A percentile compares a stretch with the other conserved stretches of the same genome.
Evolutionary conservation across 768 basidiomycete genomes (phyloP).

Genomic region (Termitomyces sp.): DNA sequence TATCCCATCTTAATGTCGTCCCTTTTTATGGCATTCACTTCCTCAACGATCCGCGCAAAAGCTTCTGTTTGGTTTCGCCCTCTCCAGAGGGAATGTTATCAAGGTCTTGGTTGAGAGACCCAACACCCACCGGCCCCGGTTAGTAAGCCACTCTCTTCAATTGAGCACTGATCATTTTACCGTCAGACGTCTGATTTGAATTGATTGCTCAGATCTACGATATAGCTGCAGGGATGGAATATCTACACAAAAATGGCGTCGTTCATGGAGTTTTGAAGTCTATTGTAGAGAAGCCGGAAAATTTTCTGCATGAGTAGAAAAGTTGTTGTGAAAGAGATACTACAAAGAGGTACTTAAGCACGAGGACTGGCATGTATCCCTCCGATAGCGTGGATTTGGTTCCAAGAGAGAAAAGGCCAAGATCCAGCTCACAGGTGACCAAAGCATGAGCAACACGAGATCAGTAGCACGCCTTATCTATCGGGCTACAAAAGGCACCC

Average conservation of each 20-base stretch:
- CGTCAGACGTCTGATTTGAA: conserved; percentile 17
- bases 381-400: conserved; percentile 16
- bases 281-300: not conserved
- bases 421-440: conserved; percentile 16
- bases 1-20: conserved; percentile 24
- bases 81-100: conserved; percentile 33
- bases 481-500: no score
- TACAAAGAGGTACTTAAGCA: conserved; percentile 5
- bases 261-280: conserved; percentile 48
- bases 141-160: conserved; percentile 4
- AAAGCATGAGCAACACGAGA: no score
- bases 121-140: conserved; percentile 10
- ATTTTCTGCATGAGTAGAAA: not conserved
- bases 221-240: conserved; percentile 30
- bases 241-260: conserved; percentile 33
- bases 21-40: conserved; percentile 36
- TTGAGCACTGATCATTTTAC: not conserved
- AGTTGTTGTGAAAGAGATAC: conserved; percentile 8
- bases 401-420: conserved; percentile 4
- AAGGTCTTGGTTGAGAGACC: conserved; percentile 22
- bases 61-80: conserved; percentile 34
- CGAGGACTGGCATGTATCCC: conserved; percentile 5
- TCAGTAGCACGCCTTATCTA: no score
- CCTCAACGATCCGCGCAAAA: conserved; percentile 21
- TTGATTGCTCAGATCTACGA: conserved; percentile 24